Evolutionary conservation across 164 flowering plant genomes (phyloP).

Genomic region (Nymphaea colorata): DNA sequence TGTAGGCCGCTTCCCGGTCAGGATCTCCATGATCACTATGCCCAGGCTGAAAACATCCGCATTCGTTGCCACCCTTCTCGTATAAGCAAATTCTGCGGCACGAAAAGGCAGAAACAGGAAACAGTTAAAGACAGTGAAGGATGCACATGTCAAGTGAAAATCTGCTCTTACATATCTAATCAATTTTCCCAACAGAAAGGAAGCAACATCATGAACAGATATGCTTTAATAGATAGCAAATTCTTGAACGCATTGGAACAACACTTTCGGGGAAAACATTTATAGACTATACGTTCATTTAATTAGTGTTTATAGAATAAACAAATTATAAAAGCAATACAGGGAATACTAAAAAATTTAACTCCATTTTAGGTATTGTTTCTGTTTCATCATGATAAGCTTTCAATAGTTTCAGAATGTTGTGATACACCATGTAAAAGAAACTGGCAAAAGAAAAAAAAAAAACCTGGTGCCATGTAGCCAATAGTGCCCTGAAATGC

Average conservation of each 20-base stretch:
- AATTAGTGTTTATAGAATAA: neutral
- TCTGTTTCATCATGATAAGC: neutral
- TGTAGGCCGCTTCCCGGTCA: conserved; percentile 60
- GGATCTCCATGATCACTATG: conserved; percentile 57
- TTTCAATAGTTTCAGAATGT: neutral
- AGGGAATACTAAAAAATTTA: neutral
- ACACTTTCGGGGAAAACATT: no score
- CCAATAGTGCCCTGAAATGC: conserved; percentile 86
- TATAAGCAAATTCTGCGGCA: conserved; percentile 67
- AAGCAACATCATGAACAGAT: neutral
- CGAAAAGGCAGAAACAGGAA: neutral
- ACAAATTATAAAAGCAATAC: neutral
- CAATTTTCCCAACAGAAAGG: neutral
- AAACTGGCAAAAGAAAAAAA: neutral
- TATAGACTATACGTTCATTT: no score
- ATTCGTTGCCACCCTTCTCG: conserved; percentile 58
- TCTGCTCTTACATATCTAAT: neutral
- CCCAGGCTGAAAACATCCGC: conserved; percentile 88
- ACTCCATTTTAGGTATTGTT: neutral
- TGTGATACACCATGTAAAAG: neutral
- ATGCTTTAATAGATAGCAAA: neutral
- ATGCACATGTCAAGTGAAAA: neutral
- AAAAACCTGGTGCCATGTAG: conserved; percentile 85
- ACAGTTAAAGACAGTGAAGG: neutral
- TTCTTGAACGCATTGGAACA: neutral